Evolutionary conservation across 495 filamentous ascomycete genomes (phyloP).

Genomic region (Neohortaea acidophila): DNA sequence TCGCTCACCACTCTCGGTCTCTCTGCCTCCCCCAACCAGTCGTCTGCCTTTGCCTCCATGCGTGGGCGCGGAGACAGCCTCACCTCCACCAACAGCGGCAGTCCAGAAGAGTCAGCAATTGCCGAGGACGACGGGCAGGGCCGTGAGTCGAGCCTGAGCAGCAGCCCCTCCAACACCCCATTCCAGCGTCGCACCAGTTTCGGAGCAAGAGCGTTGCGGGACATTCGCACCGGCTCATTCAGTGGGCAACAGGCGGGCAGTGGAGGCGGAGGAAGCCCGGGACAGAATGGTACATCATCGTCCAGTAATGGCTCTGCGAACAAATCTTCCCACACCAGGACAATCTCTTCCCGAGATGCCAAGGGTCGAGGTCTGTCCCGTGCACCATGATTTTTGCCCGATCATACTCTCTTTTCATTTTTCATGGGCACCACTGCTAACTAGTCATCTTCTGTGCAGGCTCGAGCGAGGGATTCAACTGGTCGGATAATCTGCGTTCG

Average conservation of each 20-base stretch:
- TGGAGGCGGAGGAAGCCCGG: slow-evolving; percentile 10
- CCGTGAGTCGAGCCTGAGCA: slow-evolving; percentile 19
- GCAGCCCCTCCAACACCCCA: slow-evolving; percentile 46
- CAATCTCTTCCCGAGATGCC: slow-evolving; percentile 30
- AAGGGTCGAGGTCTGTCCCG: slow-evolving; percentile 36
- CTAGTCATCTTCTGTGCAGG: slow-evolving; percentile 54
- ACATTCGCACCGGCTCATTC: slow-evolving; percentile 40
- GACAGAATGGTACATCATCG: slow-evolving; percentile 19
- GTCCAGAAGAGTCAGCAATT: slow-evolving; percentile 69
- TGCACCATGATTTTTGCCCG: slow-evolving; percentile 11
- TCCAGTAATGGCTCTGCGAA: slow-evolving; percentile 2
- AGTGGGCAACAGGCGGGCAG: slow-evolving; percentile 14
- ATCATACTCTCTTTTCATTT: neutral
- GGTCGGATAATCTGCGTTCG: slow-evolving; percentile 82
- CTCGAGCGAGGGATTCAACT: slow-evolving; percentile 64
- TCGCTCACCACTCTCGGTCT: slow-evolving; percentile 78
- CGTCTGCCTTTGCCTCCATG: slow-evolving; percentile 38
- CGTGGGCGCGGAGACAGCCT: slow-evolving; percentile 55
- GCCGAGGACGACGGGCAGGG: slow-evolving; percentile 55
- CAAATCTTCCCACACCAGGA: slow-evolving; percentile 16
- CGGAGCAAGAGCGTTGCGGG: slow-evolving; percentile 70
- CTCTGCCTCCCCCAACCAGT: slow-evolving; percentile 56
- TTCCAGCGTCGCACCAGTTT: slow-evolving; percentile 83
- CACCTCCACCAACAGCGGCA: slow-evolving; percentile 52
- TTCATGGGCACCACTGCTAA: slow-evolving; percentile 10